Base-by-base conservation (phyloP, 2,329 filamentous ascomycete genomes). In the Davidsoniella virescens region DNA sequence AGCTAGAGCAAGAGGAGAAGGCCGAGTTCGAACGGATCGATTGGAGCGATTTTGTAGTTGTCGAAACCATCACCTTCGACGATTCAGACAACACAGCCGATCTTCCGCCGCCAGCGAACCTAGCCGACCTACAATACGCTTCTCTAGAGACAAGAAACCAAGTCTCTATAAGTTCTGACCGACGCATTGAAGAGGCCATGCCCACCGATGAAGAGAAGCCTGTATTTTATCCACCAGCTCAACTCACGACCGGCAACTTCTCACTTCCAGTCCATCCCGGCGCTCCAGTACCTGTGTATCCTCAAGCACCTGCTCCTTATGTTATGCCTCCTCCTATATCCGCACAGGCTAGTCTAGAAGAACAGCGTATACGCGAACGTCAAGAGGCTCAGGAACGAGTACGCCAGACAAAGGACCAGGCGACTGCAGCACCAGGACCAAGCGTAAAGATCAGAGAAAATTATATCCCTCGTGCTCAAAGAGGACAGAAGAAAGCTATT, bases 31-130 rank as follows among this genome's bases (percentile, higher is more conserved):
- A 84, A 1, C 83, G 92, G 58, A 92, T 98, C 55, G 92, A 98
- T 64, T 98, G 92, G 92, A 86, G 94, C 61, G 90, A 96, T 62
- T 98, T 98, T 59, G 82, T 90, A 33, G 84, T 98, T 17, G 87
- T 95, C 42, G 92, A 95, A 65, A 95, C 88, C 0, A 88, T 98
- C 49, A 72, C 87, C 14, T 98, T 98, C 64, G 87, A 79, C 52
- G 88, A 94, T 57, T 76, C 78, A 38, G 92, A 98, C 63, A 88
- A 95, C 57, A 76, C 84, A 55, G 78, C 80, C 37, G 82, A 92
- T 55, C 78, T 98, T 9, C 88, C 90, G 29, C 83, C 88, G 1
- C 92, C 92, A 1, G 92, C 87, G 3, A 87, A 83, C 4, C 78
- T 95, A 40, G 84, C 86, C 55, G 92, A 98, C 59, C 72, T 98